A percentile compares a stretch with the other conserved stretches of the same genome.
These are phyloP conservation scores for Gracilaria caudata DNA, from an alignment of 23 red algal genomes.

Conservation along the genomic window DNA sequence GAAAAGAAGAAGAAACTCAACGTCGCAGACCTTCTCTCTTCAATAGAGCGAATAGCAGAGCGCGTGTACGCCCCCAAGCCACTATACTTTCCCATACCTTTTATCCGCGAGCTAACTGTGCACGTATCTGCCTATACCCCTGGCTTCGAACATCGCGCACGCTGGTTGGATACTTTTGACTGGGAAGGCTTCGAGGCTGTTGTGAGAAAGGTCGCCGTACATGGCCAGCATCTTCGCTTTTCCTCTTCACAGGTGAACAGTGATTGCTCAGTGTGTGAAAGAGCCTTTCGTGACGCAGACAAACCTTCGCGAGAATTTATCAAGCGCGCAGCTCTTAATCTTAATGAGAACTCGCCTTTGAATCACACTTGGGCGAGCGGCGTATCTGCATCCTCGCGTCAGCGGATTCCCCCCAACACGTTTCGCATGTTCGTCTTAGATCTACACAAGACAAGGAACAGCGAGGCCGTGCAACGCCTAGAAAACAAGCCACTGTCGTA, in stretches of 20 bases:
- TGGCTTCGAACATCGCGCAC: conserved; percentile 57
- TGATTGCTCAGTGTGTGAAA: conserved; percentile 40
- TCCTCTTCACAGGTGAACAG: conserved; percentile 54
- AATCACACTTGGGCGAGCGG: conserved; percentile 40
- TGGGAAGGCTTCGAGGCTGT: conserved; percentile 53
- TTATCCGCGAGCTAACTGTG: conserved; percentile 34
- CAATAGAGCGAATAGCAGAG: conserved; percentile 48
- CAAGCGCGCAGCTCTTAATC: conserved; percentile 22
- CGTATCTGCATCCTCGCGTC: background rate
- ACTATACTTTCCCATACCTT: conserved; percentile 59
- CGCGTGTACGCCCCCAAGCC: conserved; percentile 58
- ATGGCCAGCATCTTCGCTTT: conserved; percentile 33
- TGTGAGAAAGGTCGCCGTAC: conserved; percentile 37
- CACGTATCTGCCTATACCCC: conserved; percentile 57
- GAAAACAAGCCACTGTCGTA: conserved; percentile 26
- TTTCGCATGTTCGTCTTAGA: conserved; percentile 71
- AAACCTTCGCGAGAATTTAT: conserved; percentile 21
- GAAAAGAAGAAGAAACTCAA: conserved; percentile 19
- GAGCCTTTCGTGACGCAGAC: conserved; percentile 43
- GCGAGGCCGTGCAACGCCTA: conserved; percentile 25
- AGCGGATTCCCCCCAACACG: conserved; percentile 22
- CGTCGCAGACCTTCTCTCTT: conserved; percentile 21
- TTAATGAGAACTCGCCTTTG: conserved; percentile 17
- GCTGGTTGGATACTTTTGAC: conserved; percentile 48
- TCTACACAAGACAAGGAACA: conserved; percentile 34